Base-by-base conservation (phyloP, 2,329 filamentous ascomycete genomes). In the Cladorrhinum sp. region DNA sequence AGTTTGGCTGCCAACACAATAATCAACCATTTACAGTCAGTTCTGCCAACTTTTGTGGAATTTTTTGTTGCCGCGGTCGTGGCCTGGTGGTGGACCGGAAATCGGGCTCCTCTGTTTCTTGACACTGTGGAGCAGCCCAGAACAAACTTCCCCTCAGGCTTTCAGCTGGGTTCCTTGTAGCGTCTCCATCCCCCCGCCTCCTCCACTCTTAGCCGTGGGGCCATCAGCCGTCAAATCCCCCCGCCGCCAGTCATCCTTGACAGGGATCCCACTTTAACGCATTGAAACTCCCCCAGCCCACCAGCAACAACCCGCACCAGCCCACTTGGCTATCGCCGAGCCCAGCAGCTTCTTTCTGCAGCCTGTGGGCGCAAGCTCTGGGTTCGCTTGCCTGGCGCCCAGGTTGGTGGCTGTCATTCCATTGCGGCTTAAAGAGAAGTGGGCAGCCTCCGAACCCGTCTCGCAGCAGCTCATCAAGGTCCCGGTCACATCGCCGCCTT, bases 351-450 rank as follows among this genome's bases (percentile, higher is more conserved):
- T 13, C 16, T 36, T 32, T 36, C 32, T 36, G 32, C 32, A 59
- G 52, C 53, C 57, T 57, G 45, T 41, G 32, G 25, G 36, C 36
- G 36, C 36, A 41, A 13, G 36, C 36, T n/a, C 10, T 13, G 36
- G 36, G 36, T n/a, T 13, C 36, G 41, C n/a, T 45, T 45, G 16
- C 41, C 41, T 18, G 32, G 32, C 32, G 32, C 32, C 52, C 48
- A 57, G 38, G 50, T 27, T 55, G 50, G 45, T 52, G 54, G 59
- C 57, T 59, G 59, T 18, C 41, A 45, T 45, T 45, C 54, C 58
- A 50, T 54, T 64, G 63, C 54, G 63, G 63, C 63, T 63, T 60
- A 58, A 65, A 62, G 53, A 62, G n/a, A 45, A 45, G 41, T n/a
- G n/a, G 36, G 36, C 36, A 41, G 36, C 36, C 36, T 36, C 41